A percentile compares a stretch with the other conserved stretches of the same genome.
These are phyloP conservation scores for Pulveroboletus ravenelii DNA, from an alignment of 768 basidiomycete species.

Conservation along the genomic window DNA sequence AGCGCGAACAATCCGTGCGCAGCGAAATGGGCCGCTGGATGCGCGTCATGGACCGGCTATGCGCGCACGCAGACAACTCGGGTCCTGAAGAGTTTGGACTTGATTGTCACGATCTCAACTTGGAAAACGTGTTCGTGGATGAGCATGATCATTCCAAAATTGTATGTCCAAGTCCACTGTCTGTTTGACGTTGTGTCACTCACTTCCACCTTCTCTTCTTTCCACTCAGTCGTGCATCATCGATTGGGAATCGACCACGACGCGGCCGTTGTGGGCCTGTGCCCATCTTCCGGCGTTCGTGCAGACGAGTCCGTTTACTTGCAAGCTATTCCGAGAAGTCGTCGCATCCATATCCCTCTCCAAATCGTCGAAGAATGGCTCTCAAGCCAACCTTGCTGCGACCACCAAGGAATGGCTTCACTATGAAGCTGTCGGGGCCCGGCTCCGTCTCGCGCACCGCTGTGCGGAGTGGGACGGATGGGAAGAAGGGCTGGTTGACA, in stretches of 20 bases:
- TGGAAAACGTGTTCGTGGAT: constrained; percentile 85
- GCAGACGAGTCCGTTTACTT: constrained; percentile 71
- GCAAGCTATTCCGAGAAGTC: constrained; percentile 63
- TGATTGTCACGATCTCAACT: constrained; percentile 81
- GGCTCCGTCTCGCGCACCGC: constrained; percentile 72
- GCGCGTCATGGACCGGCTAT: constrained; percentile 59
- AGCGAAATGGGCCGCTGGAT: constrained; percentile 72
- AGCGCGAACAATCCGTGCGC: constrained; percentile 58
- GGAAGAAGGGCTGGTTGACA: constrained; percentile 79
- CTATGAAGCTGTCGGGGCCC: constrained; percentile 60
- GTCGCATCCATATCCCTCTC: constrained; percentile 44
- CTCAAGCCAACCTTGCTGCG: constrained; percentile 32
- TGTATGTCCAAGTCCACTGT: constrained; percentile 40
- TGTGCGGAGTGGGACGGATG: constrained; percentile 88
- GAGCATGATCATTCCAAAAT: constrained; percentile 60
- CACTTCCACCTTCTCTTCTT: too few relatives aligned
- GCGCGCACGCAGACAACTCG: constrained; percentile 28
- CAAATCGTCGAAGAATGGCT: constrained; percentile 18
- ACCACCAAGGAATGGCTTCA: constrained; percentile 70
- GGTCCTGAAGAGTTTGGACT: constrained; percentile 63
- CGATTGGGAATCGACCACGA: constrained; percentile 90
- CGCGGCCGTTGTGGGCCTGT: constrained; percentile 78
- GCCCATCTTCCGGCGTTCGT: constrained; percentile 80
- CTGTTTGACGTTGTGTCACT: background rate
- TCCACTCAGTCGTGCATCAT: constrained; percentile 70